Conservation (phyloP, 1,284 basidiomycete species). For the Moniliophthora roreri region DNA sequence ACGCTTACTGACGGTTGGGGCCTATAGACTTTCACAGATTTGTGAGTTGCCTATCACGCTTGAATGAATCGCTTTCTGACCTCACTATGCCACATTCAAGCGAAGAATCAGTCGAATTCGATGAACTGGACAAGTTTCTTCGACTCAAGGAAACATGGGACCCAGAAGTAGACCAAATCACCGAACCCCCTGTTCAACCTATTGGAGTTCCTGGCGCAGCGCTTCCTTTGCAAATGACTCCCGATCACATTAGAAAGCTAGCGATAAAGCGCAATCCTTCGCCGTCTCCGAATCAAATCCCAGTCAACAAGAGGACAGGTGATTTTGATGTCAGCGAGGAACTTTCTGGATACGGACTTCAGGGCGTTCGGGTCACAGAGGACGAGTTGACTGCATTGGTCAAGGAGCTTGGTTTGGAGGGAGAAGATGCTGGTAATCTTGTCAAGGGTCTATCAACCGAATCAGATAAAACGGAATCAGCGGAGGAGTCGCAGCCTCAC, state of each 20-base stretch:
- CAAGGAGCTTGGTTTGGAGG: conserved; percentile 69
- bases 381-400: conserved; percentile 70
- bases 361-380: conserved; percentile 74
- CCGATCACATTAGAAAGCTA: conserved; percentile 51
- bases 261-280: conserved; percentile 35
- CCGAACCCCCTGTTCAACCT: conserved; percentile 48
- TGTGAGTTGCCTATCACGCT: conserved; percentile 37
- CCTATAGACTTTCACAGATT: conserved; percentile 51
- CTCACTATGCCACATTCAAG: conserved; percentile 34
- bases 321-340: conserved; percentile 66
- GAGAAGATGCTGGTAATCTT: conserved; percentile 69
- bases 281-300: conserved; percentile 43
- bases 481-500: too few species aligned
- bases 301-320: conserved; percentile 49
- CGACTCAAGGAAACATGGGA: conserved; percentile 69
- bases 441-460: conserved; percentile 52
- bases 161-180: conserved; percentile 51
- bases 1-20: not conserved
- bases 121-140: conserved; percentile 67
- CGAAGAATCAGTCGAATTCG: conserved; percentile 79
- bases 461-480: not conserved
- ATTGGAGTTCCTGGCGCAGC: conserved; percentile 78
- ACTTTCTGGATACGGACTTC: conserved; percentile 66
- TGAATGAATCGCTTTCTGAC: conserved; percentile 6
- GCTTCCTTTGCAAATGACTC: conserved; percentile 75